Evolutionary conservation across 345 rosid species (phyloP), one percentile per base, ranked within the genome.

Genomic region (Nasturtium officinale): DNA sequence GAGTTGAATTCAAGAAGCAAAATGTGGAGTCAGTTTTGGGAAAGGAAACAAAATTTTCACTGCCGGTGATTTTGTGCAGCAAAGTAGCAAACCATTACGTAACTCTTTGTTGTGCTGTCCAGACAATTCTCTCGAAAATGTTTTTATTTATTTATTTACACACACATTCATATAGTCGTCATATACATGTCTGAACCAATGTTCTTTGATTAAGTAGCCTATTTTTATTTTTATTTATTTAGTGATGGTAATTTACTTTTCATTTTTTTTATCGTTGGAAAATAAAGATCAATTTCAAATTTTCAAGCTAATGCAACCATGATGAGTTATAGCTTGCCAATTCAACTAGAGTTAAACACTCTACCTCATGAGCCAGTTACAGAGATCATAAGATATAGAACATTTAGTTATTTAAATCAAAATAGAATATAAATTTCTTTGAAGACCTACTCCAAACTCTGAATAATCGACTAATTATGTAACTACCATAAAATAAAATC

Each of bases 1-100:
- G 61, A 74, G 55, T 66, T 59, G 73, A 52, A 18, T 75, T 67
- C 38, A 23, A 51, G 57, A 68, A 42, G 69, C 72, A 6, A 55
- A 18, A 13, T 3, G 23, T 29, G 40, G 28, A 26, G 3, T 26
- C 28, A 32, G 57, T 64, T 48, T 48, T 35, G 75, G 30, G 43
- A 38, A 61, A 42, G 5, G 56, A 42, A 53, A 45, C 9, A 63
- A 29, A 0, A 1, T 13, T 42, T 54, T 54, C 21, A 53, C 52
- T 38, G 30, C 50, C 30, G 30, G 26, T 58, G 17, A 71, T 23
- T 48, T 30, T 56, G 54, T 17, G 25, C 21, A 43, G 42, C 17
- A 18, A 42, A 30, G 28, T 26, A 2, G 28, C 28, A 26, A 26
- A 26, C 28, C 21, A 9, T 35, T 51, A 33, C 21, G 59, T 20